Evolutionary conservation across 805 yeast genomes (phyloP), one percentile per base, ranked within the genome.

Genomic region (Sungouiozyma intestinalis): DNA sequence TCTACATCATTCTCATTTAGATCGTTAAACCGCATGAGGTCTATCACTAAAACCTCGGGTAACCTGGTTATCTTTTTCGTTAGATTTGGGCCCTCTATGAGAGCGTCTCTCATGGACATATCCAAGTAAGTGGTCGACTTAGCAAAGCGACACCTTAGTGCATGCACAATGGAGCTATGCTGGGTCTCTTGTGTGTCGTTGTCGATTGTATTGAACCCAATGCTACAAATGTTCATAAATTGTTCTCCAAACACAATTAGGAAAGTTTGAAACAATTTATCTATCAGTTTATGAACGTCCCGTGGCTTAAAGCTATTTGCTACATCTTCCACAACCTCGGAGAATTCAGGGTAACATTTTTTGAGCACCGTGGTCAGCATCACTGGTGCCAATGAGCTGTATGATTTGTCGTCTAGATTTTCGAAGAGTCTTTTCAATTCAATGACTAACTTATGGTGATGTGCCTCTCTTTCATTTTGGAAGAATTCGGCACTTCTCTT

Each of bases 221-320:
- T 39, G 20, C 74, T 75, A 59, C 86, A 81, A 46, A 69, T 71
- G 41, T 75, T 75, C 24, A 77, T 60, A 40, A 71, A 64, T 16
- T 58, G 61, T 14, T 74, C 70, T 19, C 73, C 71, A 42, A 57
- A 50, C 11, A 68, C 70, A 16, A 61, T 53, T 33, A 71, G 60
- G 45, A 85, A 61, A 31, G 70, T 63, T 19, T 67, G 63, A 48
- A 87, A 63, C 40, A 90, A 71, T 59, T 81, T 88, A 5, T 95
- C 79, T 65, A 77, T 85, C 14, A 90, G 83, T 59, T 92, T 97
- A 65, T 90, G 97, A 0, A 97, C 97, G 67, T 92, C 97, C 64
- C 92, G 97, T 65, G 90, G 97, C 62, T 85, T 86, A 58, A 73
- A 81, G 43, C 95, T 96, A 36, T 66, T 64, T 37, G 68, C 66